A percentile compares a stretch with the other conserved stretches of the same genome.
These are phyloP conservation scores for Smallanthus sonchifolius DNA, from an alignment of 129 eudicot species.

Conservation along the genomic window DNA sequence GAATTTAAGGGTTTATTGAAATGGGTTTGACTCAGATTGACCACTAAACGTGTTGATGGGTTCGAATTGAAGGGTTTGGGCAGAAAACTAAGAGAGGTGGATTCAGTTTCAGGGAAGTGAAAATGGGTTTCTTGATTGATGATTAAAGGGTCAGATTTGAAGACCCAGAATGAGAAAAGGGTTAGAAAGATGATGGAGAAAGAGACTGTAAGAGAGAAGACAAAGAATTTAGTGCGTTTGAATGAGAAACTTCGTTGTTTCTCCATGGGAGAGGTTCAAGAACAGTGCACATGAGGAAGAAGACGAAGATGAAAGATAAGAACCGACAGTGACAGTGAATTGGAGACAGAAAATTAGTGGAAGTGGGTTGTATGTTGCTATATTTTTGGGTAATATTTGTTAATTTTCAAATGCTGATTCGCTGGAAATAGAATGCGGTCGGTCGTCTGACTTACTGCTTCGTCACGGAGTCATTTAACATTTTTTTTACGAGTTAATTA, in stretches of 20 bases:
- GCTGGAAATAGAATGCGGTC: not conserved
- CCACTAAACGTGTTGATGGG: conserved; percentile 9
- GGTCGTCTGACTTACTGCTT: not conserved
- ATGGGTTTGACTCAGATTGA: conserved; percentile 35
- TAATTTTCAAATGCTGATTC: not conserved
- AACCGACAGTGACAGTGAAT: conserved; percentile 29
- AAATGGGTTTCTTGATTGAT: conserved; percentile 39
- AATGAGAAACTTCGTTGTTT: conserved; percentile 60
- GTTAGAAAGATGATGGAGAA: conserved; percentile 45
- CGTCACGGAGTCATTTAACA: not conserved
- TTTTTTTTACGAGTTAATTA: too few relatives aligned
- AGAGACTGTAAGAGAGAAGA: conserved; percentile 51
- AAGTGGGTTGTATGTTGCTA: conserved; percentile 10
- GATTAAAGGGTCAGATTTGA: conserved; percentile 31
- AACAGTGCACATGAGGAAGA: conserved; percentile 15
- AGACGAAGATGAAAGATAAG: not conserved
- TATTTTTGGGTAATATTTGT: not conserved
- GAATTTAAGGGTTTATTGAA: conserved; percentile 32
- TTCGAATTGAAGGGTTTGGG: conserved; percentile 17
- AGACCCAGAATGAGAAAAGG: conserved; percentile 51
- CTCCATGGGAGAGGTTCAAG: conserved; percentile 42
- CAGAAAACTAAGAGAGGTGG: conserved; percentile 14
- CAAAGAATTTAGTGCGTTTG: conserved; percentile 56
- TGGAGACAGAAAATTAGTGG: conserved; percentile 7
- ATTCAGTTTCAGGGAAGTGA: conserved; percentile 16